These are phyloP conservation scores for Chenopodium album DNA, from an alignment of 148 eudicot species.

Conservation along the genomic window DNA sequence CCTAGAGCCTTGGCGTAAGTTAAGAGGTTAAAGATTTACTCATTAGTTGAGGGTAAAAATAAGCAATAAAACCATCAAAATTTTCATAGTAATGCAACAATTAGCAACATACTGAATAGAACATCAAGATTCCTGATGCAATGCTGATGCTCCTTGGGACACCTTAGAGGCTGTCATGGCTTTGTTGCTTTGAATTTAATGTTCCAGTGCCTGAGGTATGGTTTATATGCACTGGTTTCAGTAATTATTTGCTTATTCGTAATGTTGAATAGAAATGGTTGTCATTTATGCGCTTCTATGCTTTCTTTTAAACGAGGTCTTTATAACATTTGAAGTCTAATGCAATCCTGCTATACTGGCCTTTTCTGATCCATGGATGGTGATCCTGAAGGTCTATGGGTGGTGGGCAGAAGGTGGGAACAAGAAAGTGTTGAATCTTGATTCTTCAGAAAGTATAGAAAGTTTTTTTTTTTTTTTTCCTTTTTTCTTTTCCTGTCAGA, in stretches of 20 bases:
- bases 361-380: conserved; percentile 1
- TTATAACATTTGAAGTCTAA: neutral
- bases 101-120: neutral
- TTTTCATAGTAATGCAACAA: neutral
- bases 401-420: neutral
- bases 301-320: neutral
- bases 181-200: neutral
- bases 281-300: neutral
- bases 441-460: neutral
- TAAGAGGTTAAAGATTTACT: neutral
- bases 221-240: neutral
- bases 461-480: no score
- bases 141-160: neutral
- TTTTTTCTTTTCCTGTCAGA: neutral
- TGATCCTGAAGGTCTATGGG: neutral
- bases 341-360: neutral
- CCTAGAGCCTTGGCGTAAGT: neutral
- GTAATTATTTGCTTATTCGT: neutral
- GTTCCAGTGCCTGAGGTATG: neutral
- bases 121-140: neutral
- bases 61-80: neutral
- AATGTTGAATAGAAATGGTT: neutral
- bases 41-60: neutral
- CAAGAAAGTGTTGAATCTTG: neutral
- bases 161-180: no score